phyloP scores from a whole-genome alignment of 1,139 yeast genomes.

The Arxiozyma heterogenica region DNA sequence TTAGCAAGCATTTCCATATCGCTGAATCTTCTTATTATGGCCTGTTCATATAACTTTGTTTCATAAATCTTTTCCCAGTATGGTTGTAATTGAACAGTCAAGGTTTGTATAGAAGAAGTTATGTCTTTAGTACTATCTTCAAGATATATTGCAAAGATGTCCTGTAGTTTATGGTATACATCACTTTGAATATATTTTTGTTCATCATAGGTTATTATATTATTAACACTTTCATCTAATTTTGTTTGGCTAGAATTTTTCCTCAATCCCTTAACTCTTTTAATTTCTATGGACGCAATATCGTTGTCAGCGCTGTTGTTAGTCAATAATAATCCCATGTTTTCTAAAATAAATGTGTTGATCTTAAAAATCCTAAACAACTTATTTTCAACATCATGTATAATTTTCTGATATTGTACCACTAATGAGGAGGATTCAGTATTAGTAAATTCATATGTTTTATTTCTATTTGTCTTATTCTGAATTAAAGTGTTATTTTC shows the following conservation, averaged over 20 bases:
- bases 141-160: conserved; percentile 10
- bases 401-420: not conserved
- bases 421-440: not conserved
- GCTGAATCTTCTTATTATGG: conserved; percentile 67
- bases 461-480: no score
- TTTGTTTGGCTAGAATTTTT: conserved; percentile 26
- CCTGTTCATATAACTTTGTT: conserved; percentile 45
- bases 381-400: not conserved
- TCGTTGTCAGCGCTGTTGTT: conserved; percentile 10
- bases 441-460: not conserved
- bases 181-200: conserved; percentile 19
- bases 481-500: not conserved
- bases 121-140: conserved; percentile 8
- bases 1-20: conserved; percentile 92
- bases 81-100: not conserved
- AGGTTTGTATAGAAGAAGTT: not conserved
- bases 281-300: conserved; percentile 33
- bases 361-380: conserved; percentile 29
- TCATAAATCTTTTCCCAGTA: conserved; percentile 26
- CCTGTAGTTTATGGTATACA: conserved; percentile 18
- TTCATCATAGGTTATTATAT: not conserved
- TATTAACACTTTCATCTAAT: conserved; percentile 27
- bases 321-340: conserved; percentile 62
- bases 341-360: conserved; percentile 45
- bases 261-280: conserved; percentile 63